These are phyloP conservation scores for Spencermartinsiella europaea DNA, from an alignment of 805 yeast species.

Conservation along the genomic window DNA sequence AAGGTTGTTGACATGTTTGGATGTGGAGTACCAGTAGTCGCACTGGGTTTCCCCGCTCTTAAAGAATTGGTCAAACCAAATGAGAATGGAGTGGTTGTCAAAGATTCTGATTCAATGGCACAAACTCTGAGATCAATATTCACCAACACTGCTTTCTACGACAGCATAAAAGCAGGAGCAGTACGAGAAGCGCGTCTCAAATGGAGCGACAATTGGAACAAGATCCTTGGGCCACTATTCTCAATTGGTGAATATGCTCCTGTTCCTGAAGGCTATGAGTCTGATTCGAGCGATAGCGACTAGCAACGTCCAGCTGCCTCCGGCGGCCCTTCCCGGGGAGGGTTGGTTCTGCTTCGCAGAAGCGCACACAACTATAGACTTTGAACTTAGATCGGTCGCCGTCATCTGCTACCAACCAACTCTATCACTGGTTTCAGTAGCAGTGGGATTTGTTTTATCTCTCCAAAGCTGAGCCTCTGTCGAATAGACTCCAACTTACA, in stretches of 20 bases:
- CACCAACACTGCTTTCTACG: constrained; percentile 29
- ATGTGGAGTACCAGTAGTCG: constrained; percentile 86
- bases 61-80: constrained; percentile 67
- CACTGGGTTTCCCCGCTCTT: constrained; percentile 71
- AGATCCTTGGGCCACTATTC: constrained; percentile 41
- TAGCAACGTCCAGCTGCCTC: too few species aligned
- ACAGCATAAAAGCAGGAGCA: constrained; percentile 61
- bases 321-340: too few species aligned
- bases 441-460: too few species aligned
- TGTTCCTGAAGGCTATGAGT: background rate
- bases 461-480: too few species aligned
- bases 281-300: constrained; percentile 1
- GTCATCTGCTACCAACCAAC: too few species aligned
- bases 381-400: too few species aligned
- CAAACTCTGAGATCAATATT: constrained; percentile 36
- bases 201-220: constrained; percentile 78
- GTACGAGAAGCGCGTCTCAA: constrained; percentile 56
- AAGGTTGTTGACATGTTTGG: constrained; percentile 95
- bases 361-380: too few species aligned
- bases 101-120: constrained; percentile 39
- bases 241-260: constrained; percentile 30
- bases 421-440: too few species aligned
- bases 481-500: too few species aligned
- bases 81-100: constrained; percentile 63
- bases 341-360: too few species aligned